Base-by-base conservation (phyloP, 768 basidiomycete species). In the Mycena albidolilacea region DNA sequence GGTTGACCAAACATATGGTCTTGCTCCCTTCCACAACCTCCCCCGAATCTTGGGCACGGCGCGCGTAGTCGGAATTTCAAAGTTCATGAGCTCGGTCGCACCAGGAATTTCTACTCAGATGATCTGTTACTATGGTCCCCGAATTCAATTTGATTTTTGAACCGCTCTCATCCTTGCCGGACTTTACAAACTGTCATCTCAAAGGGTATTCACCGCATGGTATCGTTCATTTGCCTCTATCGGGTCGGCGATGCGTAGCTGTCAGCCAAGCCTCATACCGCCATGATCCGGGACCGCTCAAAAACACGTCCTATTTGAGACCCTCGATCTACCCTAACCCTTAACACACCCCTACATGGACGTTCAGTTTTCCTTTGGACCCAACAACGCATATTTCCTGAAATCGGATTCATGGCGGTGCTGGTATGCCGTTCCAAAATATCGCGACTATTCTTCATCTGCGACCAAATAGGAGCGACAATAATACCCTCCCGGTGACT, bases 321-420 rank as follows among this genome's bases (percentile, higher is more conserved):
- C 17, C 9, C 19, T 23, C 48, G 11, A 30, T 30, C 30, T 37
- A 23, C n/a, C n/a, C n/a, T n/a, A n/a, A 8, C 21, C 44, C 15
- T 39, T 14, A 21, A 50, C 48, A 5, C n/a, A 4, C 43, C 30
- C 30, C 3, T 3, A 3, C 17, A 74, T 70, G 73, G 61, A 74
- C 54, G 59, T 46, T 39, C 64, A 74, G 17, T 70, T 71, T 44
- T 67, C 64, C 7, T 74, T 71, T 37, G 73, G 73, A 1, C 65
- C 73, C n/a, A 74, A 70, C 65, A 64, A 64, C 52, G 59, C 69
- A 8, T 74, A 63, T 43, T 74, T 74, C n/a, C 14, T 61, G 21
- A 64, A 64, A 39, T 19, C 48, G 19, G 69, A 64, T 54, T 52
- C 57, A 1, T 38, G 23, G 0, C 67, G 59, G 52, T 50, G 64